Conservation (phyloP, 768 basidiomycete species). For the Mycena kentingensis region DNA sequence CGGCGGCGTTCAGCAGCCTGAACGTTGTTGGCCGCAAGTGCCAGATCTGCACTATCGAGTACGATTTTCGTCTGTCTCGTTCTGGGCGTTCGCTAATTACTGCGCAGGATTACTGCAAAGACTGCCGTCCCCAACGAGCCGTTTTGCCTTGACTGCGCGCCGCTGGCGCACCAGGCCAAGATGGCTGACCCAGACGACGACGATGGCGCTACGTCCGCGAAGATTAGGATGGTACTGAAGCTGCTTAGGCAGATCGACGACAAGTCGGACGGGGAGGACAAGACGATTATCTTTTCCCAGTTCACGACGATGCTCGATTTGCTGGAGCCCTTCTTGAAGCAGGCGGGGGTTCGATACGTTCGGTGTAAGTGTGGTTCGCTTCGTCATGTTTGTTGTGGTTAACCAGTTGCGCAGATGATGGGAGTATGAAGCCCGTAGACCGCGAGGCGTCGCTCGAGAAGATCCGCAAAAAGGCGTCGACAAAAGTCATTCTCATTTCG, state of each 20-base stretch:
- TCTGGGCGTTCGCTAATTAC: neutral
- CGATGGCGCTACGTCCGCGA: conserved; percentile 76
- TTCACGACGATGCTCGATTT: conserved; percentile 88
- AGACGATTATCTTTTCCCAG: conserved; percentile 96
- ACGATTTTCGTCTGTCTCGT: conserved; percentile 29
- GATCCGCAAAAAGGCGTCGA: conserved; percentile 61
- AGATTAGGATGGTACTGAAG: conserved; percentile 81
- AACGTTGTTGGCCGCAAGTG: conserved; percentile 69
- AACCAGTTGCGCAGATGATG: conserved; percentile 67
- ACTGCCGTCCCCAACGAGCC: conserved; percentile 43
- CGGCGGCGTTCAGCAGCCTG: conserved; percentile 69
- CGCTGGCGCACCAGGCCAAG: conserved; percentile 50
- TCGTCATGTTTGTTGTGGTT: conserved; percentile 7
- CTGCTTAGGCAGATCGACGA: conserved; percentile 66
- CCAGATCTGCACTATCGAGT: conserved; percentile 76
- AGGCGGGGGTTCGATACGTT: conserved; percentile 68
- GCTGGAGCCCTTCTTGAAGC: conserved; percentile 79
- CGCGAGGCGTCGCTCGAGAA: conserved; percentile 74
- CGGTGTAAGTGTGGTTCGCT: conserved; percentile 68
- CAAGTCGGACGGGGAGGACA: conserved; percentile 64
- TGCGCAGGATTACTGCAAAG: conserved; percentile 38
- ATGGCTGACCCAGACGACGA: conserved; percentile 42
- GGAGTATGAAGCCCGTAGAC: conserved; percentile 75
- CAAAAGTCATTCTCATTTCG: conserved; percentile 86
- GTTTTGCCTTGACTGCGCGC: conserved; percentile 63